Evolutionary conservation across 208 protist genomes (phyloP).

Genomic region (Phytomonas sp.): DNA sequence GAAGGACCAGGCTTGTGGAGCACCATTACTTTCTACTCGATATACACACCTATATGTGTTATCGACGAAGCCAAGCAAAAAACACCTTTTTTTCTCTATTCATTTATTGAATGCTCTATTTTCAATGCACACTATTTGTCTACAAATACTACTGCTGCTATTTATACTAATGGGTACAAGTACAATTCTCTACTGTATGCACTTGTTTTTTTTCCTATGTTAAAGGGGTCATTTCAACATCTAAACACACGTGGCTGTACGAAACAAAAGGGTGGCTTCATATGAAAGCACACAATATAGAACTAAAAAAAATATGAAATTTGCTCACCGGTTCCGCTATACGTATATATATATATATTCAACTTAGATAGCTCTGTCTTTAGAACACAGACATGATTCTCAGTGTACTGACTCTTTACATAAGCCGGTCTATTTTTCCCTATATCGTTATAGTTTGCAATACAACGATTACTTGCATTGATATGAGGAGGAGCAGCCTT

Average conservation of each 20-base stretch:
- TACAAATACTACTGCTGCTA: neutral
- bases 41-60: neutral
- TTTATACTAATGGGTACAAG: neutral
- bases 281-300: neutral
- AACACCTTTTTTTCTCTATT: neutral
- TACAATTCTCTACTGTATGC: neutral
- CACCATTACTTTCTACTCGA: neutral
- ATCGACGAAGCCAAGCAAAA: neutral
- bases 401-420: neutral
- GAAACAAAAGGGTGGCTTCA: neutral
- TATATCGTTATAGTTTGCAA: neutral
- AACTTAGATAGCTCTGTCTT: neutral
- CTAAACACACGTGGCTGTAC: neutral
- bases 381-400: neutral
- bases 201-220: neutral
- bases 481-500: neutral
- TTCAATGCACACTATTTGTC: neutral
- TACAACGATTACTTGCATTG: neutral
- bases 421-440: neutral
- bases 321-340: neutral
- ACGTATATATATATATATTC: neutral
- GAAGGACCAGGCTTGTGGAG: neutral
- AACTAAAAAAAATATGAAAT: neutral
- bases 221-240: neutral
- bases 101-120: neutral